Evolutionary conservation across 164 flowering plant genomes (phyloP).

Genomic region (Amborella trichopoda): DNA sequence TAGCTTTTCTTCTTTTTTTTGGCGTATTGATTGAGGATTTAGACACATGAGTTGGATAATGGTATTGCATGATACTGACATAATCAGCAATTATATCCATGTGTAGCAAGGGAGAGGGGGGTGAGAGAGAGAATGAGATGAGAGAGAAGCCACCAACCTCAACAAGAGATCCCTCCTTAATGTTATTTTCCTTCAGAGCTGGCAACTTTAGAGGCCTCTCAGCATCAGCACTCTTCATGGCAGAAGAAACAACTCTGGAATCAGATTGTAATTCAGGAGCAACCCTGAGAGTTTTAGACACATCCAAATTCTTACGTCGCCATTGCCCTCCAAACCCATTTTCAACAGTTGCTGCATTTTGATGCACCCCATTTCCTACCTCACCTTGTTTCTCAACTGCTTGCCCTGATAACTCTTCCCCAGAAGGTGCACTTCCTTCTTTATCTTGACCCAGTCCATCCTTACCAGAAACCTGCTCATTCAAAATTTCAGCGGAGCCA

Average conservation of each 20-base stretch:
- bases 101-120: not conserved
- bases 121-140: not conserved
- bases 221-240: conserved; percentile 9
- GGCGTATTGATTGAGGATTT: no score
- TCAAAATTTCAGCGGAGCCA: conserved; percentile 5
- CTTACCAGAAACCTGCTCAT: conserved; percentile 14
- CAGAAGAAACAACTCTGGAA: conserved; percentile 10
- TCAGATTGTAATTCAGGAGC: conserved; percentile 29
- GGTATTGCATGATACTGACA: no score
- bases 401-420: conserved; percentile 13
- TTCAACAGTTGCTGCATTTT: conserved; percentile 19
- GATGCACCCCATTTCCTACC: conserved; percentile 17
- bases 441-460: conserved; percentile 9
- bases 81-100: no score
- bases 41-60: no score
- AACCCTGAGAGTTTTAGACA: conserved; percentile 20
- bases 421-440: conserved; percentile 11
- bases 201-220: conserved; percentile 10
- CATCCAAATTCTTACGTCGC: conserved; percentile 18
- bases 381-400: conserved; percentile 12
- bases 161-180: conserved; percentile 62
- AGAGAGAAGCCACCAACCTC: conserved; percentile 41
- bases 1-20: no score
- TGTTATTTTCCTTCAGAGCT: conserved; percentile 16
- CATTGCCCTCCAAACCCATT: conserved; percentile 20